A percentile compares a stretch with the other conserved stretches of the same genome.
Evolutionary conservation across 202 grass and related monocot species (phyloP).

Genomic region (Miscanthus sacchariflorus): DNA sequence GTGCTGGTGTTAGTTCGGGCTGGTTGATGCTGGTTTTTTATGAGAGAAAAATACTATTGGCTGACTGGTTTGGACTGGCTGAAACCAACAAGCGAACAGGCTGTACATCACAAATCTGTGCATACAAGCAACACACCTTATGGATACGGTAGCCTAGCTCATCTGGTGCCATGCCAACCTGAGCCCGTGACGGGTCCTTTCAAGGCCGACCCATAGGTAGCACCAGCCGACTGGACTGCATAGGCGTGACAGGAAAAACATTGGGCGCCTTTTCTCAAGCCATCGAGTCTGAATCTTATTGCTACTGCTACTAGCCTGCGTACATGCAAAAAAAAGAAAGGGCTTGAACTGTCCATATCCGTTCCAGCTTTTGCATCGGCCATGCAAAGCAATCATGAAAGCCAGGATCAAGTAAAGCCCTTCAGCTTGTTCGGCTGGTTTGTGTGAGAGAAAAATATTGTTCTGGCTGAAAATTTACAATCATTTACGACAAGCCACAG

Average conservation of each 20-base stretch:
- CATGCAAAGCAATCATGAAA: slow-evolving; percentile 16
- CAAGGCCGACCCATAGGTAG: background rate
- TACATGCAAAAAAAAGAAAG: slow-evolving; percentile 16
- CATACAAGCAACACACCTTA: background rate
- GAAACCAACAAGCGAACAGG: no score
- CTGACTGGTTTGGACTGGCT: no score
- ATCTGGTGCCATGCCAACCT: background rate
- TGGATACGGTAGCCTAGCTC: background rate
- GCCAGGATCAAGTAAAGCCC: background rate
- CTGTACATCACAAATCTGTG: no score
- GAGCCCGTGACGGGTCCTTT: background rate
- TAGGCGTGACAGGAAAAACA: background rate
- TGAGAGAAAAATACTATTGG: no score
- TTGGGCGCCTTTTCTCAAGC: background rate
- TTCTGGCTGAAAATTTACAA: no score
- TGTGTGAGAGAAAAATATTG: no score
- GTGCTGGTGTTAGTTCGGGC: no score
- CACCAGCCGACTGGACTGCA: background rate
- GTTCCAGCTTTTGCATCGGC: slow-evolving; percentile 12
- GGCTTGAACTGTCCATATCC: slow-evolving; percentile 16
- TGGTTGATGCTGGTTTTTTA: no score
- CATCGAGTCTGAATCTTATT: slow-evolving; percentile 13
- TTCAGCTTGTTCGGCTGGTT: no score
- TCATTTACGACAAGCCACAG: no score
- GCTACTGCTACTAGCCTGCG: background rate